Conservation (phyloP, 306 rosid species). For the Styphnolobium japonicum region DNA sequence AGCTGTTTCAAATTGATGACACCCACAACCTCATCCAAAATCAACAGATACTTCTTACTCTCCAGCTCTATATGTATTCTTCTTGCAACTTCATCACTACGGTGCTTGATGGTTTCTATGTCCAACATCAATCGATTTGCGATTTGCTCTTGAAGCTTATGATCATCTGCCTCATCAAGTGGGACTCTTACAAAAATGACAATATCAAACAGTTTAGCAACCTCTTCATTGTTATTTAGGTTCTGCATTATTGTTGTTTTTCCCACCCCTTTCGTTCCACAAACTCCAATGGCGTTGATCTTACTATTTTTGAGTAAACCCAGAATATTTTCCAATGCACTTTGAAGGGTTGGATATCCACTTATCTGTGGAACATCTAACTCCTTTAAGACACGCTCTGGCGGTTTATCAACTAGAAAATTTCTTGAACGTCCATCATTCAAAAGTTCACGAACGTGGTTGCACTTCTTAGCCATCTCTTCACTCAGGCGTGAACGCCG, state of each 20-base stretch:
- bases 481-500: not conserved
- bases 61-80: constrained; percentile 2
- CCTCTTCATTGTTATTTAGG: constrained; percentile 21
- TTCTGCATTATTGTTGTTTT: constrained; percentile 21
- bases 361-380: constrained; percentile 16
- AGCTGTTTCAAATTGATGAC: not conserved
- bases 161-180: not conserved
- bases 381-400: constrained; percentile 3
- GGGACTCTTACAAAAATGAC: constrained; percentile 16
- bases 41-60: constrained; percentile 17
- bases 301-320: not conserved
- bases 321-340: not conserved
- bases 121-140: constrained; percentile 26
- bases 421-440: not conserved
- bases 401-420: constrained; percentile 23
- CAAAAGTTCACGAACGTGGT: not conserved
- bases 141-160: constrained; percentile 9
- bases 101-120: not conserved
- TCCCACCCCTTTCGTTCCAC: constrained; percentile 28
- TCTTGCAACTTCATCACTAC: not conserved
- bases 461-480: not conserved
- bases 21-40: constrained; percentile 30
- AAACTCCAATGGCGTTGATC: constrained; percentile 15
- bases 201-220: constrained; percentile 19
- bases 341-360: constrained; percentile 25